These are phyloP conservation scores for Diophrys appendiculata DNA, from an alignment of 73 alveolate species.

Conservation along the genomic window DNA sequence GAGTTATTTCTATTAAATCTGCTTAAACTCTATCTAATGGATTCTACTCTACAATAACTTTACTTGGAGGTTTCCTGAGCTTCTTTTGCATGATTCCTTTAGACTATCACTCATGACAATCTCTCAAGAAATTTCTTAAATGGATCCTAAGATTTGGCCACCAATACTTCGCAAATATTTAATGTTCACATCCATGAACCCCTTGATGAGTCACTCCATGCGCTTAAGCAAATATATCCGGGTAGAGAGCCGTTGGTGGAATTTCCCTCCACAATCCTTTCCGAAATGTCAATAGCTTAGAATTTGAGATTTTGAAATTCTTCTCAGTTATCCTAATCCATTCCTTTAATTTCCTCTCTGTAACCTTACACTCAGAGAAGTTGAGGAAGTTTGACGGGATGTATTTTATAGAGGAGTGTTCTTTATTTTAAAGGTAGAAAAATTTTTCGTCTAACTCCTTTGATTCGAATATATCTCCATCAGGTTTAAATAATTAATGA, in stretches of 20 bases:
- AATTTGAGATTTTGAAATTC: not conserved
- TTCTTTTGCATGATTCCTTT: conserved; percentile 11
- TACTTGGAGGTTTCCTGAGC: conserved; percentile 17
- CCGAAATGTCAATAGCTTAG: not conserved
- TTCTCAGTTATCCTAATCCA: not conserved
- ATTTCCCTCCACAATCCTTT: conserved; percentile 17
- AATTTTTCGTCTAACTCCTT: not conserved
- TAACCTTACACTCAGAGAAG: not conserved
- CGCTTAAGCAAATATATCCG: not conserved
- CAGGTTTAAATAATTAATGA: not conserved
- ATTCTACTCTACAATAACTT: conserved; percentile 7
- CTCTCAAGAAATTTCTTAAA: not conserved
- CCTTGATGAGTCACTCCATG: conserved; percentile 32
- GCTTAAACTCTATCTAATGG: conserved; percentile 31
- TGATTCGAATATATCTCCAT: conserved; percentile 1
- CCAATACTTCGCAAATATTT: conserved; percentile 15
- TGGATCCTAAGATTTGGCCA: conserved; percentile 22
- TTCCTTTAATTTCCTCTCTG: not conserved
- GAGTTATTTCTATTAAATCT: conserved; percentile 19
- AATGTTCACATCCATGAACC: conserved; percentile 5
- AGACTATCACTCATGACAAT: conserved; percentile 14
- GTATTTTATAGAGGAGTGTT: not conserved
- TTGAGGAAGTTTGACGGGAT: not conserved
- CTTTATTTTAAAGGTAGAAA: not conserved
- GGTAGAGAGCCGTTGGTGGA: conserved; percentile 9